Percentiles rank a stretch among this genome's conserved stretches.
phyloP scores from a whole-genome alignment of 352 stramenopile genomes.

The Globisporangium takayamanum region DNA sequence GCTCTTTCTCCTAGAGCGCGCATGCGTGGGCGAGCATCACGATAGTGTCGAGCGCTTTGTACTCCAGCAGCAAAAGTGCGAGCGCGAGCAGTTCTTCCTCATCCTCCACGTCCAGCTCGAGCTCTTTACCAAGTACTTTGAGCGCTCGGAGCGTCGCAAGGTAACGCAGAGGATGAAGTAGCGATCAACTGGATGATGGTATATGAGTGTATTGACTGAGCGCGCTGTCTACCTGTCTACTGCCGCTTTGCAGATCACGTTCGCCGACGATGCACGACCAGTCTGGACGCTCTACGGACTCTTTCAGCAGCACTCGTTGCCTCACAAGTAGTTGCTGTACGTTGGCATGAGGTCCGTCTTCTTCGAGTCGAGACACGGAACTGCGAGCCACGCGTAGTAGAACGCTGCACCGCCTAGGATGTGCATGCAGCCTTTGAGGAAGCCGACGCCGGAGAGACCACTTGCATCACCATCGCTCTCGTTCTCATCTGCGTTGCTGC shows the following conservation, averaged over 20 bases:
- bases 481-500: background rate
- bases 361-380: constrained; percentile 77
- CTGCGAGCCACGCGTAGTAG: constrained; percentile 73
- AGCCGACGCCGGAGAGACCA: constrained; percentile 36
- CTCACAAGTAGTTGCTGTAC: constrained; percentile 52
- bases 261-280: constrained; percentile 22
- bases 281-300: constrained; percentile 29
- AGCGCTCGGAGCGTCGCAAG: constrained; percentile 29
- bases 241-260: constrained; percentile 21
- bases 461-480: constrained; percentile 11
- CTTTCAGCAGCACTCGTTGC: constrained; percentile 20
- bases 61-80: background rate
- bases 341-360: constrained; percentile 75
- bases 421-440: constrained; percentile 66
- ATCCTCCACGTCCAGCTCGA: constrained; percentile 41
- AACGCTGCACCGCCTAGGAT: constrained; percentile 55
- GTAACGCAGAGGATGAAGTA: constrained; percentile 11
- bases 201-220: background rate
- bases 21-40: too few species aligned
- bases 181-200: background rate
- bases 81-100: constrained; percentile 12
- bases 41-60: background rate
- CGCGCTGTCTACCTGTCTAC: background rate
- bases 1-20: constrained; percentile 36
- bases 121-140: constrained; percentile 54